Evolutionary conservation across 83 land plant genomes (phyloP).

Genomic region (Thuja plicata): DNA sequence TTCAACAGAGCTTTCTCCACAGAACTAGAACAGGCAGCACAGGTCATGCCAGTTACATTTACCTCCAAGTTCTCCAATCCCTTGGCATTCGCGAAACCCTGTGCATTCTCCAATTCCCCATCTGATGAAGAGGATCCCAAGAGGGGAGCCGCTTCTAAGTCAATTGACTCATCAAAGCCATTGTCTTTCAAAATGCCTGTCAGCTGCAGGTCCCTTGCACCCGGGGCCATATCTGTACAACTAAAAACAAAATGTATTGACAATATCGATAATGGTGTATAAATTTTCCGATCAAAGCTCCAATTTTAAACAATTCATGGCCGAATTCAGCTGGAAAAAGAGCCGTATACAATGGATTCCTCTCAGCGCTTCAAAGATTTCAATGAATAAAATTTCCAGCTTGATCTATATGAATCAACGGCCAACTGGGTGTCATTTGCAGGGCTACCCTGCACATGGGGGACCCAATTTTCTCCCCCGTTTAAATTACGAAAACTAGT

Average conservation of each 20-base stretch:
- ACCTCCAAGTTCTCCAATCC: constrained; percentile 50
- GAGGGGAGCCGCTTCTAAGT: constrained; percentile 53
- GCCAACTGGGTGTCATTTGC: background rate
- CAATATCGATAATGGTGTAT: background rate
- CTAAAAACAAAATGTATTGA: background rate
- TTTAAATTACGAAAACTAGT: background rate
- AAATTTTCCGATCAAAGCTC: background rate
- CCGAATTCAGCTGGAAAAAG: background rate
- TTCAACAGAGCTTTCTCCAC: constrained; percentile 73
- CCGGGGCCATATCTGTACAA: background rate
- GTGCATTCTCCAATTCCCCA: background rate
- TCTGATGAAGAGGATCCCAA: constrained; percentile 30
- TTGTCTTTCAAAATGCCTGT: constrained; percentile 6
- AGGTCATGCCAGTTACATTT: constrained; percentile 86
- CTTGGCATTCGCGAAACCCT: constrained; percentile 17
- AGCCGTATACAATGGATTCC: background rate
- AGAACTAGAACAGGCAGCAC: constrained; percentile 84
- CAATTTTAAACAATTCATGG: background rate
- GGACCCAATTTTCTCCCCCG: background rate
- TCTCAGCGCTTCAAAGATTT: background rate
- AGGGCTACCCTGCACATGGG: background rate
- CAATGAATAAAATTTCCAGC: background rate
- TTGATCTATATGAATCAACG: background rate
- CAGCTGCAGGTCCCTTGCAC: constrained; percentile 39
- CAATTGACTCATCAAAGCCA: constrained; percentile 17